These are phyloP conservation scores for Fusarium incarnatum DNA, from an alignment of 2,329 filamentous ascomycete genomes.

Conservation along the genomic window DNA sequence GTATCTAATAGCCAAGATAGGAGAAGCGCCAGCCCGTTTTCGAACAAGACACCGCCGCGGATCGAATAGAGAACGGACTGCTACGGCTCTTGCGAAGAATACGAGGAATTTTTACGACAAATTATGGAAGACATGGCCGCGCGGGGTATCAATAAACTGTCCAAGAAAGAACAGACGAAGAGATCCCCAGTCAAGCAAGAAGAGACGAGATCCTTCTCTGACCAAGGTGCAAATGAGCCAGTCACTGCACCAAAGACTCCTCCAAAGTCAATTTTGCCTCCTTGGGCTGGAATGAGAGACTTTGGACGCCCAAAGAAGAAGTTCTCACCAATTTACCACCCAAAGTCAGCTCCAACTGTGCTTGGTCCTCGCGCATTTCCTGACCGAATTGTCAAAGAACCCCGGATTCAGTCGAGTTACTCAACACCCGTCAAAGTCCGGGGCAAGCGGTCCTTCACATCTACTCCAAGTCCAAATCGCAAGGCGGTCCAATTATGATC, in stretches of 20 bases:
- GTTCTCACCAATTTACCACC: neutral
- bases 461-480: neutral
- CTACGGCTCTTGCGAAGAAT: slow-evolving; percentile 48
- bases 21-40: slow-evolving; percentile 54
- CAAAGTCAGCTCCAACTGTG: neutral
- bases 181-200: neutral
- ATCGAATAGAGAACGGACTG: slow-evolving; percentile 56
- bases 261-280: neutral
- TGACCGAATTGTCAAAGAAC: slow-evolving; percentile 22
- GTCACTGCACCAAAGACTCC: neutral
- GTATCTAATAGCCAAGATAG: slow-evolving; percentile 45
- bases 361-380: slow-evolving; percentile 7
- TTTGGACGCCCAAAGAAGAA: slow-evolving; percentile 11
- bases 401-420: slow-evolving; percentile 1
- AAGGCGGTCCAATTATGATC: slow-evolving; percentile 21
- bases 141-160: neutral
- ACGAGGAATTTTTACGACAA: slow-evolving; percentile 43
- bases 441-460: slow-evolving; percentile 27
- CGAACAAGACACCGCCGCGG: slow-evolving; percentile 56
- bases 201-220: too few relatives aligned
- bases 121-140: slow-evolving; percentile 1
- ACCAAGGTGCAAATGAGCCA: neutral
- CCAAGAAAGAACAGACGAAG: neutral
- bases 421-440: slow-evolving; percentile 31
- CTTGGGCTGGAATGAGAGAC: slow-evolving; percentile 28